A percentile compares a stretch with the other conserved stretches of the same genome.
Conservation (phyloP, 768 basidiomycete species). For the Fomitopsis pulvina region DNA sequence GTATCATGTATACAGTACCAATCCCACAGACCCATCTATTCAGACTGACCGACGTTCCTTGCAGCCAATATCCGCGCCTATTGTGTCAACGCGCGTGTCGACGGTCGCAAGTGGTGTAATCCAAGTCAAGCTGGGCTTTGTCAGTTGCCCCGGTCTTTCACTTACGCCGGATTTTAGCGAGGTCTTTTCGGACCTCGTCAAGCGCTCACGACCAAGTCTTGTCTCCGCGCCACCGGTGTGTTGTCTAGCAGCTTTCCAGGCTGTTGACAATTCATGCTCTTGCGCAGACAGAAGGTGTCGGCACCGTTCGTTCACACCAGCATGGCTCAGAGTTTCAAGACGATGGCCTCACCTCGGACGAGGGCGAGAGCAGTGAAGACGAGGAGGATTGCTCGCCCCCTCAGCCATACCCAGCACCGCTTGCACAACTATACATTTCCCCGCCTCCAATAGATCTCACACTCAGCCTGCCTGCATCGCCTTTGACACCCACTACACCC, state of each 20-base stretch:
- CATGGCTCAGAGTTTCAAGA: slow-evolving; percentile 56
- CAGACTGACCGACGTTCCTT: slow-evolving; percentile 1
- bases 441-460: not conserved
- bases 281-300: slow-evolving; percentile 74
- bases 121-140: slow-evolving; percentile 56
- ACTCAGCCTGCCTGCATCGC: not conserved
- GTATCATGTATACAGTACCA: no score
- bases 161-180: slow-evolving; percentile 48
- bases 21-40: no score
- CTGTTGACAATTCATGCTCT: not conserved
- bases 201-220: slow-evolving; percentile 56
- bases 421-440: slow-evolving; percentile 10
- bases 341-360: slow-evolving; percentile 64
- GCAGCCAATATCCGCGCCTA: slow-evolving; percentile 40
- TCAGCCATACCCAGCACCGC: slow-evolving; percentile 24
- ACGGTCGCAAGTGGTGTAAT: slow-evolving; percentile 46
- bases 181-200: slow-evolving; percentile 57
- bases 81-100: slow-evolving; percentile 43
- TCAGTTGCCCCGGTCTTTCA: slow-evolving; percentile 35
- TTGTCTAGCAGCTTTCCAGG: slow-evolving; percentile 9
- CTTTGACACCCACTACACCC: slow-evolving; percentile 12
- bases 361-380: slow-evolving; percentile 33
- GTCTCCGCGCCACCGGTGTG: slow-evolving; percentile 75
- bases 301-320: slow-evolving; percentile 67
- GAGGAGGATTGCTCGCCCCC: slow-evolving; percentile 24